Evolutionary conservation across 495 filamentous ascomycete species (phyloP).

Genomic region (Letharia lupina): DNA sequence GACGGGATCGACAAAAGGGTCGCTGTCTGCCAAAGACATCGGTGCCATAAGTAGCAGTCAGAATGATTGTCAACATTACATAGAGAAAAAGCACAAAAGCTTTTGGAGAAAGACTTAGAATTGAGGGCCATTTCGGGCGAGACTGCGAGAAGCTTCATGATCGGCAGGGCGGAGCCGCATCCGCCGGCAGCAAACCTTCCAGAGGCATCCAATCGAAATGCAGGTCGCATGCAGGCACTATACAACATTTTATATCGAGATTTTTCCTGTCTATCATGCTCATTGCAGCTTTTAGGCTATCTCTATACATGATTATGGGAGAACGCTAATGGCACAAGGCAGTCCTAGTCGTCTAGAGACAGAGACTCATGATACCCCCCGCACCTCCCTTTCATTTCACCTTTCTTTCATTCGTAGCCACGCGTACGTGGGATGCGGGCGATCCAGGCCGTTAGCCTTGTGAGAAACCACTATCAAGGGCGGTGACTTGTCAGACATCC

Average conservation of each 20-base stretch:
- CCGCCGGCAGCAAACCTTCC: not conserved
- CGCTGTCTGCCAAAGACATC: slow-evolving; percentile 18
- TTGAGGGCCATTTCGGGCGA: not conserved
- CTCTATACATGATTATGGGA: not conserved
- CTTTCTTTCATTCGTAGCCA: not conserved
- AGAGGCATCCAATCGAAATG: not conserved
- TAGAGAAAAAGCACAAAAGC: not conserved
- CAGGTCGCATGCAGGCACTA: slow-evolving; percentile 16
- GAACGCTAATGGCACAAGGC: slow-evolving; percentile 11
- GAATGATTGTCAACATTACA: slow-evolving; percentile 8
- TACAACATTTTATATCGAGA: not conserved
- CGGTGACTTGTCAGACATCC: not conserved
- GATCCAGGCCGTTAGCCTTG: not conserved
- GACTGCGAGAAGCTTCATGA: not conserved
- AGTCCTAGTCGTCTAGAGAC: not conserved
- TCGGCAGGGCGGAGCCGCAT: slow-evolving; percentile 5
- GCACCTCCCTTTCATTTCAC: slow-evolving; percentile 1
- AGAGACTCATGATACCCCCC: not conserved
- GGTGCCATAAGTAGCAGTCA: slow-evolving; percentile 26
- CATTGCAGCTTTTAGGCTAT: slow-evolving; percentile 2
- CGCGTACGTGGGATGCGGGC: not conserved
- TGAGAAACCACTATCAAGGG: not conserved
- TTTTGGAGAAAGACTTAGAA: not conserved
- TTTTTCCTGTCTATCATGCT: not conserved
- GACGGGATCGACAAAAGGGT: slow-evolving; percentile 38